A percentile compares a stretch with the other conserved stretches of the same genome.
Conservation (phyloP, 306 rosid genomes). For the Adenanthera pavonina region DNA sequence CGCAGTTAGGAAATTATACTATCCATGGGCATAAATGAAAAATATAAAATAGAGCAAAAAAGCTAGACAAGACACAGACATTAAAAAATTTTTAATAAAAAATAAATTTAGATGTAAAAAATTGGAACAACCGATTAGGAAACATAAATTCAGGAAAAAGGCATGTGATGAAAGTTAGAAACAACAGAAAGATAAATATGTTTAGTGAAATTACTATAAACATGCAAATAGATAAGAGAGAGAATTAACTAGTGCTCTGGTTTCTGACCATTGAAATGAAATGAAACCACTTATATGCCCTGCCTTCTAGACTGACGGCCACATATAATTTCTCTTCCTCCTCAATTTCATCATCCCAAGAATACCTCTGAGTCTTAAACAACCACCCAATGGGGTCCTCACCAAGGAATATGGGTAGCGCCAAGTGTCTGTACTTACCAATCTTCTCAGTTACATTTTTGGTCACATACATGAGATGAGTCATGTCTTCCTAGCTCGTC, state of each 20-base stretch:
- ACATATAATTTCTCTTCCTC: neutral
- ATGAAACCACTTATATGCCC: neutral
- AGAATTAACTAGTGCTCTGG: neutral
- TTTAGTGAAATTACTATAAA: neutral
- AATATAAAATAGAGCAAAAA: slow-evolving; percentile 1
- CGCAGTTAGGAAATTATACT: slow-evolving; percentile 9
- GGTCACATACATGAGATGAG: neutral
- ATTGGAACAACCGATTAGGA: neutral
- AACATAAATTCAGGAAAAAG: neutral
- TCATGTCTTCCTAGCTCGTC: too few relatives aligned
- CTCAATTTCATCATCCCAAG: neutral
- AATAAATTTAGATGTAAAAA: neutral
- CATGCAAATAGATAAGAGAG: neutral
- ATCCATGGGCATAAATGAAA: slow-evolving; percentile 13
- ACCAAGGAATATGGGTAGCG: neutral
- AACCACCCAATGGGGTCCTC: neutral
- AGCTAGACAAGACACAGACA: slow-evolving; percentile 6
- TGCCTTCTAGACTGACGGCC: neutral
- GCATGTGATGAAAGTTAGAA: neutral
- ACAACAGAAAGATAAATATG: neutral
- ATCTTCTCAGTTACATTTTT: neutral
- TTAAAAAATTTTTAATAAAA: slow-evolving; percentile 8
- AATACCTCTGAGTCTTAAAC: neutral
- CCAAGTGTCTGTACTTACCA: neutral
- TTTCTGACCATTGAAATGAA: neutral